Evolutionary conservation across 2,329 filamentous ascomycete species (phyloP), one percentile per base, ranked within the genome.

Genomic region (Fusarium albosuccineum): DNA sequence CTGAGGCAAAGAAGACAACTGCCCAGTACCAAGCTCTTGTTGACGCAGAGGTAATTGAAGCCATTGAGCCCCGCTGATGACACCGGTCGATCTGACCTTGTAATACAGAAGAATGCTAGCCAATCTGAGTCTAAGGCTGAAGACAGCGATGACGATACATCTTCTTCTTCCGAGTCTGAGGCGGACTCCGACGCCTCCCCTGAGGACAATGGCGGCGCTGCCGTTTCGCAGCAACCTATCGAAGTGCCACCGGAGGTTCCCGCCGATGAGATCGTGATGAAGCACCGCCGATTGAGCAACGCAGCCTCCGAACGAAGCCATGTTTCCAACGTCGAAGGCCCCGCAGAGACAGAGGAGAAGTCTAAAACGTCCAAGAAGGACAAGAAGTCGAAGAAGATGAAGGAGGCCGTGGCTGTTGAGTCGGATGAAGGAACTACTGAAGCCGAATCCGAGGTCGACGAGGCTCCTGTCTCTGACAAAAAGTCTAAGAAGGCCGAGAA

Each of bases 1-100:
- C 70, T 1, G 77, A 83, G 58, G 79, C 83, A 0, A 77, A 80
- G 62, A 78, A 76, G 58, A 68, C 70, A 26, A 69, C 71, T 29
- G 68, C 68, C 9, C 65, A 75, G 41, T 76, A 78, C 37, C 70
- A 75, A 53, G 56, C 70, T 40, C 39, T 68, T n/a, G 62, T 67
- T 22, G 70, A 74, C 27, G 70, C 61, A 5, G 64, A 74, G 53
- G 71, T 73, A 34, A 58, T 67, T 58, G 30, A 22, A 57, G 13
- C 49, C 60, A 10, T 56, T 17, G 10, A 14, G 11, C 3, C 22
- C 22, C 22, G 10, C 37, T 14, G 16, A 29, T 46, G 44, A n/a
- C 26, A 10, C 9, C 22, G 51, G 29, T 34, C 48, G 51, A 41
- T 52, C 59, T 59, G 44, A 63, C 42, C 22, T 14, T 3, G 11